These are phyloP conservation scores for Populus hybrid DNA, from an alignment of 441 rosid species.

Conservation along the genomic window DNA sequence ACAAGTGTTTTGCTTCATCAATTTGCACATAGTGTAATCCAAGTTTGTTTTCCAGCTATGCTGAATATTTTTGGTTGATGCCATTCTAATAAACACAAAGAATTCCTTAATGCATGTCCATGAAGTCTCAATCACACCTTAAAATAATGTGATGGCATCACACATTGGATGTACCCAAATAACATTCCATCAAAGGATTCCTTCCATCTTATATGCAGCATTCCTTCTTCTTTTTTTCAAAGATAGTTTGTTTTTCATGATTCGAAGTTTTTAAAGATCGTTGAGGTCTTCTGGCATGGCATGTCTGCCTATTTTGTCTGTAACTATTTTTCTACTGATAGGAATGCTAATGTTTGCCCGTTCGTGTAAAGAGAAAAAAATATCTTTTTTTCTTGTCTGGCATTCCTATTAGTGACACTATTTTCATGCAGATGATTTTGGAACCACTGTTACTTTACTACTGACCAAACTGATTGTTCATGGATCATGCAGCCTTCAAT, in stretches of 20 bases:
- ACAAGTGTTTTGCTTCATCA: not conserved
- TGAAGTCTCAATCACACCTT: not conserved
- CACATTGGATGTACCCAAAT: not conserved
- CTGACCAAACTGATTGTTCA: slow-evolving; percentile 11
- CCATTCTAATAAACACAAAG: not conserved
- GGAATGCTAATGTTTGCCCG: not conserved
- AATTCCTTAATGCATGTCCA: not conserved
- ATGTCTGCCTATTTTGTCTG: not conserved
- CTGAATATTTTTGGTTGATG: not conserved
- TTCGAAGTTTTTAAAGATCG: not conserved
- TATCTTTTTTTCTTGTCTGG: not conserved
- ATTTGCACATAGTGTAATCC: not conserved
- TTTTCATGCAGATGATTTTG: slow-evolving; percentile 1
- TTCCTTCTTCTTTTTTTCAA: not conserved
- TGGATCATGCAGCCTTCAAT: slow-evolving; percentile 73
- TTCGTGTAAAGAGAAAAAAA: not conserved
- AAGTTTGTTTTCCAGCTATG: not conserved
- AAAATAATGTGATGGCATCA: not conserved
- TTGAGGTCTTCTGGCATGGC: not conserved
- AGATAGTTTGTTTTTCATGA: not conserved
- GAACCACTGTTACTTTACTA: not conserved
- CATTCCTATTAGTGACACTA: not conserved
- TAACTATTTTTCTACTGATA: not conserved
- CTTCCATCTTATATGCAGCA: not conserved
- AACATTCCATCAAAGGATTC: not conserved